A percentile compares a stretch with the other conserved stretches of the same genome.
Conservation (phyloP, 2,329 filamentous ascomycete species). For the Fusarium sp. region DNA sequence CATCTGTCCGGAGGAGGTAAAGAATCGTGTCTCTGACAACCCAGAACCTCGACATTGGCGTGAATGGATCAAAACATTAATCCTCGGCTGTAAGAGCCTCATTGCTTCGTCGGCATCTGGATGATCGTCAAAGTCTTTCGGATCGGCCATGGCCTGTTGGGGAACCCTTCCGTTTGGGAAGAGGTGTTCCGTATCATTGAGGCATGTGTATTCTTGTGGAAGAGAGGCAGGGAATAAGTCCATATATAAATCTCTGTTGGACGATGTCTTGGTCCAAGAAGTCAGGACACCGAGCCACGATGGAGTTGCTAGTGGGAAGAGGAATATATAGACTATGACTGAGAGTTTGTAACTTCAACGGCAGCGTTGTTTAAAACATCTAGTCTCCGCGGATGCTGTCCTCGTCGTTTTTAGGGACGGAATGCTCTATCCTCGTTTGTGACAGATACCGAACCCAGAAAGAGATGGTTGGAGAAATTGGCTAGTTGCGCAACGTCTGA, state of each 20-base stretch:
- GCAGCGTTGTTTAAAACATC: background rate
- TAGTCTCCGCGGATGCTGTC: too few species aligned
- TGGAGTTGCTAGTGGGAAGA: too few species aligned
- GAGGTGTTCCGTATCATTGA: background rate
- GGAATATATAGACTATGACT: too few species aligned
- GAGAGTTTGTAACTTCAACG: background rate
- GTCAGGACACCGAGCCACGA: too few species aligned
- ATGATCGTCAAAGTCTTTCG: background rate
- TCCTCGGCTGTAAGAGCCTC: background rate
- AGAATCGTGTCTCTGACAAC: background rate
- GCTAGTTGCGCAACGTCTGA: background rate
- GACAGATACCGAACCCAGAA: background rate
- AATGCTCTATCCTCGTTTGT: too few species aligned
- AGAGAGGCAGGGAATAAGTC: background rate
- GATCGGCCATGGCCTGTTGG: too few species aligned
- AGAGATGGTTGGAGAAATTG: background rate
- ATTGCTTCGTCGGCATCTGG: background rate
- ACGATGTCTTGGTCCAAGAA: too few species aligned
- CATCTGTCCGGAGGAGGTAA: background rate
- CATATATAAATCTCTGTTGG: background rate
- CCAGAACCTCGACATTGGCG: background rate
- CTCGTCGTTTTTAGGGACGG: too few species aligned
- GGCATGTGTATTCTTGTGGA: background rate
- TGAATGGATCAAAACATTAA: background rate
- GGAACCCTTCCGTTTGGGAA: too few species aligned